Base-by-base conservation (phyloP, 2,329 filamentous ascomycete species). In the Teratosphaeriaceae sp. region DNA sequence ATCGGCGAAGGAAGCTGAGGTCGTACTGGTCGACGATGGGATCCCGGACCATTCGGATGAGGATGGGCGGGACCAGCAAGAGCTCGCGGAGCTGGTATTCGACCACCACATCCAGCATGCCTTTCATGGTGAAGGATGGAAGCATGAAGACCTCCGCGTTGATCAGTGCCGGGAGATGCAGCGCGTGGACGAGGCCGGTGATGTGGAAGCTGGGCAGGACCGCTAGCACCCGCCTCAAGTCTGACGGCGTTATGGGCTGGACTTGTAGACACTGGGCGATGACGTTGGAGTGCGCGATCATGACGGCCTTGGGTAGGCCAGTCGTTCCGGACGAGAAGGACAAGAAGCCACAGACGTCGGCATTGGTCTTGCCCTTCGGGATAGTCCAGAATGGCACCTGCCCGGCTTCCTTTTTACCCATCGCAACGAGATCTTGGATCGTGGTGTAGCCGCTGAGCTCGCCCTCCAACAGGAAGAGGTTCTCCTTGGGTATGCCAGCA, bases 91-190 rank as follows among this genome's bases (percentile, higher is more conserved):
- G 70, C 47, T 72, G 65, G 63, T 79, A 72, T 34, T 73, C 61
- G 30, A 66, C 63, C 12, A 80, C 67, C 0, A 75, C 67, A 23
- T 68, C 53, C 8, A 82, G 71, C 72, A 81, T 78, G 18, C 61
- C 58, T 26, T 72, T 65, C 71, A 82, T 78, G n/a, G 72, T 78
- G 62, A 84, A 85, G 5, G 69, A 60, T 0, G 79, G 76, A 1
- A 84, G 69, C 71, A 84, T 80, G 56, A 78, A 72, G 22, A 84
- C 78, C 52, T 82, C 73, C n/a, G 76, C 77, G 55, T 84, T 83
- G 31, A 82, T 64, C 7, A 79, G 59, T 21, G 83, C 61, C 0
- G 81, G 80, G 0, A 84, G 66, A 55, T 84, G 78, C 46, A 84
- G 70, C 27, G 75, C 68, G 52, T 82, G 78, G 3, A 82, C 73